Base-by-base conservation (phyloP, 2,329 filamentous ascomycete genomes). In the Reticulascus tulasneorum region DNA sequence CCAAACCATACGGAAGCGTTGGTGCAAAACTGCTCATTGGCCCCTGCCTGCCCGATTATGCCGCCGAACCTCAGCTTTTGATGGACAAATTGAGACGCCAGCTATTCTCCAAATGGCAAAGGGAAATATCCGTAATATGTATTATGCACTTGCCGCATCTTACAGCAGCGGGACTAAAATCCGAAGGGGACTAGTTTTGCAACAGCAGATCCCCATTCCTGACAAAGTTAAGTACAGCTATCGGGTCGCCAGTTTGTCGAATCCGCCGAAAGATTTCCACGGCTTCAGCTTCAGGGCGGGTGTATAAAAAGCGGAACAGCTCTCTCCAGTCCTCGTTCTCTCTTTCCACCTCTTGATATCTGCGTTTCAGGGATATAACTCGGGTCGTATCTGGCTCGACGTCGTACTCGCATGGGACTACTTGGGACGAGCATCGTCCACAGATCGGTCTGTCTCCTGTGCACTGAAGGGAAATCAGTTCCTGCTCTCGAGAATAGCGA, bases 361-460 rank as follows among this genome's bases (percentile, higher is more conserved):
- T 22, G 27, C 34, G 15, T 16, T 30, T 23, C 11, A 41, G 27
- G 4, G 41, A 28, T n/a, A 31, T 16, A 7, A 29, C 15, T 7
- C 30, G 38, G 6, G 41, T 41, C 18, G 29, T 44, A 12, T 40
- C 38, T 9, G 33, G 40, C 15, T 36, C 40, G 10, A 31, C 32
- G 27, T 44, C 41, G 33, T 30, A 44, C 17, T 33, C 26, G 33
- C 41, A 44, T 5, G 35, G 23, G 6, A 34, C 12, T 11, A 17
- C 23, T 19, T 41, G 33, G 13, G 10, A 19, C 5, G 29, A 25
- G 18, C 41, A 44, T 7, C 41, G 41, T 8, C 13, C 21, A 21
- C 41, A 44, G 19, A 29, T 34, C 6, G 41, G 41, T 6, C 38
- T 33, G 12, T 29, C 35, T 11, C 38, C 41, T 26, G 33, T 41